Conservation (phyloP, 306 rosid species). For the Ammopiptanthus mongolicus region DNA sequence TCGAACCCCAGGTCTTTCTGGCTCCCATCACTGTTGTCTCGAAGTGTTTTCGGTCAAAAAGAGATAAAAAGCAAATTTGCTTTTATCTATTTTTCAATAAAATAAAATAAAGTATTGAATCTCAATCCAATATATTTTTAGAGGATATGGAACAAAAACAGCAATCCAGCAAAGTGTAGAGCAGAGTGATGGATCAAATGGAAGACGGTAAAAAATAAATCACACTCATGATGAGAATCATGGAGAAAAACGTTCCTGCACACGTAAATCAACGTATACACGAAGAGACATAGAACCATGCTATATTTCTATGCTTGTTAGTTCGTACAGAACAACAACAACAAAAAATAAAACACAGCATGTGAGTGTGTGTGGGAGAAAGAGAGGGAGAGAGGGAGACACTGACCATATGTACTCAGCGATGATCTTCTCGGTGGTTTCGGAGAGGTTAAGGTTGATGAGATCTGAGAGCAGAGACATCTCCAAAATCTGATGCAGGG, state of each 20-base stretch:
- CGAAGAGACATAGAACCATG: not conserved
- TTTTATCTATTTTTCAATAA: no score
- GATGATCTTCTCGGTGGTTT: slow-evolving; percentile 44
- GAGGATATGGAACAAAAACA: not conserved
- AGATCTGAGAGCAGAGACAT: slow-evolving; percentile 62
- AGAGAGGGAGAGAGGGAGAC: not conserved
- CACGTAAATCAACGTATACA: not conserved
- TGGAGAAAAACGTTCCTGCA: not conserved
- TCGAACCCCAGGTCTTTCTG: no score
- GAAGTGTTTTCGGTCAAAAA: no score
- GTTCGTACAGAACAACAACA: not conserved
- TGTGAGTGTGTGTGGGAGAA: not conserved
- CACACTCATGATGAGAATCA: not conserved
- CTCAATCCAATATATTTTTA: not conserved
- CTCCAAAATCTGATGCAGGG: not conserved
- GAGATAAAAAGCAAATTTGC: no score
- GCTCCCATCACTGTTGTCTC: no score
- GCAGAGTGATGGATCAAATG: not conserved
- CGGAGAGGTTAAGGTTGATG: slow-evolving; percentile 53
- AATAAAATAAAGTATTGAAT: no score
- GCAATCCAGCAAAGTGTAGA: not conserved
- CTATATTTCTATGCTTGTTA: not conserved
- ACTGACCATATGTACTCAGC: slow-evolving; percentile 69
- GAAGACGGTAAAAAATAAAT: not conserved
- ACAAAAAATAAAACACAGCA: not conserved